These are phyloP conservation scores for Gnomoniopsis sp. DNA, from an alignment of 2,329 filamentous ascomycete species.

Conservation along the genomic window DNA sequence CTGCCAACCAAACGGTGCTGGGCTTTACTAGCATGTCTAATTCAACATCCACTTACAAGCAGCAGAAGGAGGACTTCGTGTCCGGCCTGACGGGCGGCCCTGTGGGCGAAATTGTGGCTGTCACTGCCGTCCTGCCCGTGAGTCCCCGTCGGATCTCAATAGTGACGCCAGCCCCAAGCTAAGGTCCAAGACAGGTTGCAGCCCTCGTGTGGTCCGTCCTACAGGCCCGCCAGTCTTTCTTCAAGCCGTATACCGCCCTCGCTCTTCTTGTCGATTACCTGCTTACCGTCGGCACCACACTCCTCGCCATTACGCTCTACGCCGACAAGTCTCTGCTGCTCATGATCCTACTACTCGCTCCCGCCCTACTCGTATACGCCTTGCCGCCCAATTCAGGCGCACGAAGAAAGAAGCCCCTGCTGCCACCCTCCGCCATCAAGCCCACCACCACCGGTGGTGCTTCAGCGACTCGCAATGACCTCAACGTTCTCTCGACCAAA, in stretches of 20 bases:
- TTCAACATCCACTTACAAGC: conserved; percentile 68
- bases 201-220: conserved; percentile 85
- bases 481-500: conserved; percentile 69
- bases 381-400: conserved; percentile 42
- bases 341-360: conserved; percentile 68
- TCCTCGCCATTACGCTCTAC: conserved; percentile 86
- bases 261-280: conserved; percentile 78
- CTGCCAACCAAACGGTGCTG: no score
- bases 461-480: conserved; percentile 16
- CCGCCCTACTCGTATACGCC: conserved; percentile 61
- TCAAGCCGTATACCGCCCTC: conserved; percentile 67
- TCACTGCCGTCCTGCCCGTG: conserved; percentile 84
- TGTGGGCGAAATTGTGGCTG: conserved; percentile 80
- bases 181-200: conserved; percentile 56
- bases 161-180: neutral
- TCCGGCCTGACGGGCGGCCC: conserved; percentile 83
- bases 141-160: conserved; percentile 28
- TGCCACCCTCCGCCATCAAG: conserved; percentile 39
- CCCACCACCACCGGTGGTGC: conserved; percentile 27
- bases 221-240: conserved; percentile 80
- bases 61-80: conserved; percentile 91
- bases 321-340: conserved; percentile 71
- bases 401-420: conserved; percentile 46
- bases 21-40: conserved; percentile 24
- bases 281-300: conserved; percentile 76